A percentile compares a stretch with the other conserved stretches of the same genome.
Conservation (phyloP, 139 green algal genomes). For the Astrephomene gubernaculifera region DNA sequence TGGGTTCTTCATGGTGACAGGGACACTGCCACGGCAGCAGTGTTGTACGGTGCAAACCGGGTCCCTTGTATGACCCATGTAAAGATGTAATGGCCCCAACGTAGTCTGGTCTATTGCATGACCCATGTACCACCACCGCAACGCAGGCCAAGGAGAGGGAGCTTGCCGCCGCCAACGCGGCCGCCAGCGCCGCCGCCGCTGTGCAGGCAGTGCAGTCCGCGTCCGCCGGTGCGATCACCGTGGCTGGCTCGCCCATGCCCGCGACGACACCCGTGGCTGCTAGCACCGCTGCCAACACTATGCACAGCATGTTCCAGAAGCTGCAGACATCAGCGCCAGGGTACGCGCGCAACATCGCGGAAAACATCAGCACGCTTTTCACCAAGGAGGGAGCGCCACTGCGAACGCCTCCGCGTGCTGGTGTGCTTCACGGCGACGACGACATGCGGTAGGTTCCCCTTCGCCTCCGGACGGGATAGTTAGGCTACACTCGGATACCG, state of each 20-base stretch:
- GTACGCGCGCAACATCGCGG: conserved; percentile 12
- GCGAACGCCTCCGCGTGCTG: conserved; percentile 1
- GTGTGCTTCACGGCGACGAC: background rate
- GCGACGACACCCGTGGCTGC: background rate
- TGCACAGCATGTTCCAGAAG: conserved; percentile 42
- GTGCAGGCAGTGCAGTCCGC: conserved; percentile 25
- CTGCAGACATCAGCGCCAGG: conserved; percentile 36
- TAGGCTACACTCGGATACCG: too few relatives aligned
- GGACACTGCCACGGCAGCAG: too few relatives aligned
- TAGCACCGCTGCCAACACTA: background rate
- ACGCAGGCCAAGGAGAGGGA: conserved; percentile 42
- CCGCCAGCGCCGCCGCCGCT: conserved; percentile 26
- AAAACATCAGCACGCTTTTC: conserved; percentile 39
- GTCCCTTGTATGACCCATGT: too few relatives aligned
- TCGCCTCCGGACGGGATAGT: too few relatives aligned
- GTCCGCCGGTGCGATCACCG: background rate
- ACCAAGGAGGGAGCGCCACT: conserved; percentile 9
- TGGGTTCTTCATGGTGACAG: too few relatives aligned
- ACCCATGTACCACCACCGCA: too few relatives aligned
- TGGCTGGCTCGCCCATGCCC: background rate
- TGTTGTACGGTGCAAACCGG: too few relatives aligned
- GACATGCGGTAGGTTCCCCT: conserved; percentile 18
- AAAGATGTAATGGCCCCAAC: too few relatives aligned
- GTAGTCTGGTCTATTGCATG: too few relatives aligned
- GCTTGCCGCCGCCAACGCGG: too few relatives aligned